Base-by-base conservation (phyloP, 768 basidiomycete genomes). In the Trametes punicea region DNA sequence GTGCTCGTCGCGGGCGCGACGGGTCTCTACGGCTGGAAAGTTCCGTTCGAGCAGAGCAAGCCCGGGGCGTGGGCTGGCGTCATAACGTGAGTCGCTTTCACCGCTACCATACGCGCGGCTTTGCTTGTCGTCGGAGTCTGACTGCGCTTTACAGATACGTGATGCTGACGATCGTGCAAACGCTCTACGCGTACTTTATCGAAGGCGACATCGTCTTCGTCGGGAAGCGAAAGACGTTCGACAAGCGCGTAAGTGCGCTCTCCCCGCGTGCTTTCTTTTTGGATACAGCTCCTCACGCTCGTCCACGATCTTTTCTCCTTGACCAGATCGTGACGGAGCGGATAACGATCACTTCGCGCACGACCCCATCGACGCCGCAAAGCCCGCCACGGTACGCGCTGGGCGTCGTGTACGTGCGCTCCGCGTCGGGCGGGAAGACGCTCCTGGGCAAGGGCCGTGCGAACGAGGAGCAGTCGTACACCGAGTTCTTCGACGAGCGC, bases 41-140 rank as follows among this genome's bases (percentile, higher is more conserved):
- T 87, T 41, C 88, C 90, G n/a, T 98, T 96, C 69, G 90, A 96
- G 70, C 81, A 86, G 69, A 84, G 88, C 58, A 96, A 97, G 73
- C 80, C 82, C 10, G 82, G 82, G 29, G 82, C 96, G 18, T 87
- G 85, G 78, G 77, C 79, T 8, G 93, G 93, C 2, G 80, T 97
- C 63, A 81, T 86, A 52, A 56, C 84, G 92, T 90, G 71, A 67
- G 90, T 81, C 27, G 40, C 48, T 36, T 25, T 21, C 38, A 53
- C 46, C 49, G 44, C 55, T 51, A 20, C 30, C 51, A 29, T 34
- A 41, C 52, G 30, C n/a, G n/a, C 4, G 42, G 27, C 31, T 23
- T 13, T 34, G 20, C 26, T 56, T 11, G 45, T 13, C 18, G 13
- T 5, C 29, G 57, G 34, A 16, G 20, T 23, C 6, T 40, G 25